Base-by-base conservation (phyloP, 2,329 filamentous ascomycete genomes). In the Stagonosporopsis vannaccii region DNA sequence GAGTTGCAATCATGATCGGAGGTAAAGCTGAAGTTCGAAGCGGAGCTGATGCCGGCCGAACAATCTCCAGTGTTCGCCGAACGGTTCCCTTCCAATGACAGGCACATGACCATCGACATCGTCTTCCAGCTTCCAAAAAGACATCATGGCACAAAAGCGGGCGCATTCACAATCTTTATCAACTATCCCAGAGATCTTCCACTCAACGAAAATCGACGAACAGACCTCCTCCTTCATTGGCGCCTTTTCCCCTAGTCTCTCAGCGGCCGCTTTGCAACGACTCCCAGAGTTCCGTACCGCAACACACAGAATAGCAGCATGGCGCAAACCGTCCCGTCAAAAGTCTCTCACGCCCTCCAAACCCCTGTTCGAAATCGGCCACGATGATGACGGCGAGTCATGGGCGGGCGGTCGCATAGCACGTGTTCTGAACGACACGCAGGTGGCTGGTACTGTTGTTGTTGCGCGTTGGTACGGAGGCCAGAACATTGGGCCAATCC, bases 381-480 rank as follows among this genome's bases (percentile, higher is more conserved):
- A 78, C 45, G 82, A 84, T 51, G 83, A 85, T 55, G 82, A 85
- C 59, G 83, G 82, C 13, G 83, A 85, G 65, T 79, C 78, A 48
- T 80, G 81, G 68, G 82, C 77, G 0, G 83, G 81, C 4, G 78
- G 76, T 53, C 76, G 76, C 22, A 71, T 85, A 3, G 74, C 79
- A 63, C 76, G 78, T 51, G 75, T 84, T 20, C 75, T 85, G 12
- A 72, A 75, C 22, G 75, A 79, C 11, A 73, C 77, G 60, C 68
- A 78, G 17, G 77, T 78, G 13, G 70, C 73, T 39, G 83, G 83
- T 20, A 68, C 74, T 2, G 74, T 83, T 20, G 80, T 84, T 5
- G 83, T 85, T 8, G 83, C 81, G 33, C 66, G 83, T 15, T 85
- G 82, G 82, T 85, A 82, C 60, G 82, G 83, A 2, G 83, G 83